A percentile compares a stretch with the other conserved stretches of the same genome.
phyloP scores from a whole-genome alignment of 2,329 filamentous ascomycete genomes.

The Paraphoma sp. region DNA sequence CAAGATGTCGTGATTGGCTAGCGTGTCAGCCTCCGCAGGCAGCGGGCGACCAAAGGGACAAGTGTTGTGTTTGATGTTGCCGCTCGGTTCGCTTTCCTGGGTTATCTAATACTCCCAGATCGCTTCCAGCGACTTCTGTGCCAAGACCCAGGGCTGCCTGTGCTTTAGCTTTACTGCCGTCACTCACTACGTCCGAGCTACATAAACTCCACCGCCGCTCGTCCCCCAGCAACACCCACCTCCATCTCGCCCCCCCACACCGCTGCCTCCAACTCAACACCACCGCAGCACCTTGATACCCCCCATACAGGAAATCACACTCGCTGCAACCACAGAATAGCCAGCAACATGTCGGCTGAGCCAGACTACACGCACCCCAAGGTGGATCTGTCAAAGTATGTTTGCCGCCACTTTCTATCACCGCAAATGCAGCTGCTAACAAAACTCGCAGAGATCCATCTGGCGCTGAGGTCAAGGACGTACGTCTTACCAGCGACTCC shows the following conservation, averaged over 20 bases:
- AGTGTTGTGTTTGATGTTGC: conserved; percentile 18
- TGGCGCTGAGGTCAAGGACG: conserved; percentile 83
- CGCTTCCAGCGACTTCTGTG: conserved; percentile 37
- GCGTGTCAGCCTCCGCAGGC: conserved; percentile 1
- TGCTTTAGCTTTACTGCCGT: conserved; percentile 15
- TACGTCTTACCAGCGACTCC: conserved; percentile 50
- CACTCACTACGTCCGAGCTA: conserved; percentile 35
- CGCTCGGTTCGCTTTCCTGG: conserved; percentile 9
- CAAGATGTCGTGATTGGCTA: conserved; percentile 14
- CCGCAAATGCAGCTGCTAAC: conserved; percentile 50
- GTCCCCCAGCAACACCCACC: conserved; percentile 20
- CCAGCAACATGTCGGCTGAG: conserved; percentile 56
- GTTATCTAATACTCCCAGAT: conserved; percentile 20
- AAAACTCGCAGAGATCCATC: conserved; percentile 74
- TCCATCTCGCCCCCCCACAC: conserved; percentile 37
- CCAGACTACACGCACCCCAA: conserved; percentile 55
- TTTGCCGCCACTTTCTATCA: conserved; percentile 18
- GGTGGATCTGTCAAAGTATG: conserved; percentile 57
- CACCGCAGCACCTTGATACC: conserved; percentile 22
- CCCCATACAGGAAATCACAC: conserved; percentile 11
- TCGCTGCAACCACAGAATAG: conserved; percentile 25
- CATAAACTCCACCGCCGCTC: conserved; percentile 42
- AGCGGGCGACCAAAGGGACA: conserved; percentile 17
- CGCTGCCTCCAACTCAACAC: conserved; percentile 20
- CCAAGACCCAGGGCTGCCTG: conserved; percentile 24